phyloP scores from a whole-genome alignment of 768 basidiomycete species.

The Boletales sp. region DNA sequence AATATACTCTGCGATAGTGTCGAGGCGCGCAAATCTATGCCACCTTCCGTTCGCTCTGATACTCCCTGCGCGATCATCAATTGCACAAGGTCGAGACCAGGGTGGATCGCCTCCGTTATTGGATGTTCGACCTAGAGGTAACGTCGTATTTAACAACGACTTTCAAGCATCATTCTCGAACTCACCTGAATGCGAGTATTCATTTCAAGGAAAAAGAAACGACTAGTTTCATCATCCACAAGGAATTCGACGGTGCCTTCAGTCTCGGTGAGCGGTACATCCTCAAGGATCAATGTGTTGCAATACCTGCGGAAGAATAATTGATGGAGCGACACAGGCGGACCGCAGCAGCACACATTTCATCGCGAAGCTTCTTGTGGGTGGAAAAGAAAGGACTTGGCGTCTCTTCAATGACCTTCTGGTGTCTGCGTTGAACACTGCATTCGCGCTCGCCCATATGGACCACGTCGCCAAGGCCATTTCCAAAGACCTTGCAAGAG shows the following conservation, averaged over 20 bases:
- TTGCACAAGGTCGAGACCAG: slow-evolving; percentile 57
- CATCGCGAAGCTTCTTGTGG: slow-evolving; percentile 41
- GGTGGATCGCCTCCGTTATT: slow-evolving; percentile 54
- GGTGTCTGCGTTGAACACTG: slow-evolving; percentile 63
- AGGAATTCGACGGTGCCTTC: slow-evolving; percentile 67
- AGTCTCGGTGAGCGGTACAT: background rate
- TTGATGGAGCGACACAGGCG: slow-evolving; percentile 44
- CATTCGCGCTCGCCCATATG: slow-evolving; percentile 73
- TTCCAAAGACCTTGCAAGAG: slow-evolving; percentile 56
- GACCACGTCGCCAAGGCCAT: slow-evolving; percentile 54
- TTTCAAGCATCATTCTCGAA: background rate
- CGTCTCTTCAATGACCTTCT: slow-evolving; percentile 71
- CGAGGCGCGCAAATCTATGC: slow-evolving; percentile 14
- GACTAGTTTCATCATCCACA: slow-evolving; percentile 47
- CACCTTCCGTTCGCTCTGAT: slow-evolving; percentile 27
- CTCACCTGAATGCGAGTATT: slow-evolving; percentile 61
- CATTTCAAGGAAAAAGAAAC: slow-evolving; percentile 71
- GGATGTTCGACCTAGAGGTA: slow-evolving; percentile 57
- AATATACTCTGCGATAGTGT: slow-evolving; percentile 40
- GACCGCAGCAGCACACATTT: slow-evolving; percentile 54
- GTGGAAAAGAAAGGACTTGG: slow-evolving; percentile 54
- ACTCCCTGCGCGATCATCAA: slow-evolving; percentile 62
- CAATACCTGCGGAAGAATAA: slow-evolving; percentile 59
- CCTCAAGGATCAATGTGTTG: background rate
- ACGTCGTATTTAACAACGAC: too few species aligned